Evolutionary conservation across 2,329 filamentous ascomycete species (phyloP).

Genomic region (Fusarium sp.): DNA sequence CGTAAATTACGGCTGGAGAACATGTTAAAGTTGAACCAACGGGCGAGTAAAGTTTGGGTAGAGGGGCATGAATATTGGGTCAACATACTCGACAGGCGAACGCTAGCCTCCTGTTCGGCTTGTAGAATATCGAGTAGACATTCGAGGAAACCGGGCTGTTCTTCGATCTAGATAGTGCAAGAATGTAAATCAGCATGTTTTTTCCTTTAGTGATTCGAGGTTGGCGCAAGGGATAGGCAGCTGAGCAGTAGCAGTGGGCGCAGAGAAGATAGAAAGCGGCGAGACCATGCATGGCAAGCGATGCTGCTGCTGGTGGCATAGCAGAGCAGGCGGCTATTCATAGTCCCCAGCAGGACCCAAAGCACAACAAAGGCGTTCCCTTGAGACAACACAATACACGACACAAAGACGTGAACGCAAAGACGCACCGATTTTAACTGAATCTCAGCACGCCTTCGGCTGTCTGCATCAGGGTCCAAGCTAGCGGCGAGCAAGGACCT

Average conservation of each 20-base stretch:
- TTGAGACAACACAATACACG: conserved; percentile 1
- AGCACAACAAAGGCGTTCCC: conserved; percentile 10
- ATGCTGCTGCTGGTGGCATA: neutral
- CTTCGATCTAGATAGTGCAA: conserved; percentile 75
- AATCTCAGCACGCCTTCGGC: conserved; percentile 79
- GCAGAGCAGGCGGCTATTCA: neutral
- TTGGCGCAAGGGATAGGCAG: conserved; percentile 34
- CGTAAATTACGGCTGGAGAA: conserved; percentile 85
- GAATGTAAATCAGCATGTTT: conserved; percentile 36
- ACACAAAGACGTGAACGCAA: conserved; percentile 18
- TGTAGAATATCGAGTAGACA: conserved; percentile 91
- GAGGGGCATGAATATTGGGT: conserved; percentile 16
- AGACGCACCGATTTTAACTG: conserved; percentile 81
- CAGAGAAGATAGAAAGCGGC: conserved; percentile 14
- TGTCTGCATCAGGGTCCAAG: conserved; percentile 78
- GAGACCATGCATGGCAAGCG: neutral
- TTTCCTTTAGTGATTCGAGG: neutral
- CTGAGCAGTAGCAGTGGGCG: conserved; percentile 19
- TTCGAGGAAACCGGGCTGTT: conserved; percentile 88
- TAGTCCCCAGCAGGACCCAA: neutral
- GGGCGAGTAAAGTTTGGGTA: conserved; percentile 39
- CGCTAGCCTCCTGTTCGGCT: conserved; percentile 83
- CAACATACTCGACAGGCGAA: conserved; percentile 86
- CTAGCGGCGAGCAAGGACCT: conserved; percentile 82
- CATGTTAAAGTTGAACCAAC: conserved; percentile 21